These are phyloP conservation scores for Strobilomyces dryophilus DNA, from an alignment of 768 basidiomycete genomes.

Conservation along the genomic window DNA sequence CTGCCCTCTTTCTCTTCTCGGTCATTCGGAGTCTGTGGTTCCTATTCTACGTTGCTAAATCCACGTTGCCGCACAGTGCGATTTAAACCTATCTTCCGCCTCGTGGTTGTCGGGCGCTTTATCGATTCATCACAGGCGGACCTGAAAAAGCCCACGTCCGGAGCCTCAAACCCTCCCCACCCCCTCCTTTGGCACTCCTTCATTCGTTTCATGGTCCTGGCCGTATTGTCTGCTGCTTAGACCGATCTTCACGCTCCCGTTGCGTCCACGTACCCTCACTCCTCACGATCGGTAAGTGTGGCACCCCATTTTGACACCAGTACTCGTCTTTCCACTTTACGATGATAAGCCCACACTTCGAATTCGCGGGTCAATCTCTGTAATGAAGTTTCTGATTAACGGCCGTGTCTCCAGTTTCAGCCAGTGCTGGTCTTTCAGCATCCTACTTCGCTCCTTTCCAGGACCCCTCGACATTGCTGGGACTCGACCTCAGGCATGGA, in stretches of 20 bases:
- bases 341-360: conserved; percentile 1
- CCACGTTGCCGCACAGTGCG: conserved; percentile 10
- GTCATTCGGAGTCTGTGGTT: background rate
- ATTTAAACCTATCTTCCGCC: conserved; percentile 1
- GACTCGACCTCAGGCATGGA: conserved; percentile 15
- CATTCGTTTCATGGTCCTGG: conserved; percentile 18
- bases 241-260: background rate
- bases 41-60: background rate
- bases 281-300: conserved; percentile 25
- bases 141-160: conserved; percentile 14
- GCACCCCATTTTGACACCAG: background rate
- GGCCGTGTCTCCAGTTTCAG: conserved; percentile 11
- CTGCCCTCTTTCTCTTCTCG: background rate
- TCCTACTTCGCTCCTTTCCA: conserved; percentile 7
- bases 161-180: conserved; percentile 3
- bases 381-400: conserved; percentile 18
- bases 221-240: conserved; percentile 5
- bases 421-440: conserved; percentile 8
- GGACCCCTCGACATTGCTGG: conserved; percentile 9
- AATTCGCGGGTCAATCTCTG: conserved; percentile 12
- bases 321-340: conserved; percentile 5
- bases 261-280: conserved; percentile 6
- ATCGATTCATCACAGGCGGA: conserved; percentile 2
- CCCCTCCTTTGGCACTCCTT: conserved; percentile 4
- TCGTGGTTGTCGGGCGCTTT: conserved; percentile 14